These are phyloP conservation scores for Tuber aestivum DNA, from an alignment of 495 filamentous ascomycete species.

Conservation along the genomic window DNA sequence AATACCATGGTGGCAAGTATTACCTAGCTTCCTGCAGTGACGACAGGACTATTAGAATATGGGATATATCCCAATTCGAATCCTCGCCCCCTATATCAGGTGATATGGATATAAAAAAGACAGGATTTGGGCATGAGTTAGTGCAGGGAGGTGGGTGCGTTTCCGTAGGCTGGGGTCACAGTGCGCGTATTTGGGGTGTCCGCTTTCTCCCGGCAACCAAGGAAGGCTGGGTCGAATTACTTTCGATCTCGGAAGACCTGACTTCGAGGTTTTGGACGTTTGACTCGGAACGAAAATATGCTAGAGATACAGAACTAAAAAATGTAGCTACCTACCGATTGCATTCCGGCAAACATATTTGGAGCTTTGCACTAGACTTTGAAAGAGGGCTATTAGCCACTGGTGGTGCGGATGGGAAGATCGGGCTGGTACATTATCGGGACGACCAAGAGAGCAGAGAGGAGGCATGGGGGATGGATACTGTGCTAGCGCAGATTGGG, in stretches of 20 bases:
- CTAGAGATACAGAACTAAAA: constrained; percentile 43
- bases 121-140: constrained; percentile 27
- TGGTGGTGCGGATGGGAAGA: constrained; percentile 76
- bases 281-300: constrained; percentile 21
- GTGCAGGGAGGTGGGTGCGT: constrained; percentile 42
- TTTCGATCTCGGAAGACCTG: constrained; percentile 76
- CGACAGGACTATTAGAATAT: constrained; percentile 82
- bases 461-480: constrained; percentile 28
- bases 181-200: constrained; percentile 83
- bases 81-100: constrained; percentile 22
- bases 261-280: constrained; percentile 66
- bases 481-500: constrained; percentile 16
- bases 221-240: constrained; percentile 46
- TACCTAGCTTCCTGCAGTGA: constrained; percentile 89
- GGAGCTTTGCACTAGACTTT: constrained; percentile 57
- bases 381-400: constrained; percentile 55
- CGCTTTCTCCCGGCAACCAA: constrained; percentile 51
- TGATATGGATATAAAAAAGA: constrained; percentile 46
- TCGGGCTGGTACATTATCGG: constrained; percentile 45
- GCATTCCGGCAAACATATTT: constrained; percentile 88
- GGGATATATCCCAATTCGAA: constrained; percentile 64
- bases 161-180: constrained; percentile 72
- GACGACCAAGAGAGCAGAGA: constrained; percentile 7
- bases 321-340: constrained; percentile 52
- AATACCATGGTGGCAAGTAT: constrained; percentile 49